Evolutionary conservation across 495 filamentous ascomycete species (phyloP), one percentile per base, ranked within the genome.

Genomic region (Niebla homalea): DNA sequence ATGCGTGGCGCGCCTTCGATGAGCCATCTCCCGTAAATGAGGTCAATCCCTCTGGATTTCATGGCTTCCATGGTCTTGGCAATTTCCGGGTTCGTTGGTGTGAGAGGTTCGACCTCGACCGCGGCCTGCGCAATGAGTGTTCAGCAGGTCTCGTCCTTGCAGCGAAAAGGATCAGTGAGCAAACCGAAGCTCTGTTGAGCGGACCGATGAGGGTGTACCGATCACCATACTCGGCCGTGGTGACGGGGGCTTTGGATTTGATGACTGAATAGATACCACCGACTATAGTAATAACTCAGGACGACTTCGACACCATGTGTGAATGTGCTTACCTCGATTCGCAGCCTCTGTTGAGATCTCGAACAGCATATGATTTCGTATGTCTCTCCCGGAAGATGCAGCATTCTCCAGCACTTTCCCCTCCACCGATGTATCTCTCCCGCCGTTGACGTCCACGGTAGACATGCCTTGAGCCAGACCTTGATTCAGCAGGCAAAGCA

Each of bases 211-310:
- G 74, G 37, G 87, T 94, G 69, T 98, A 98, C 50, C 87, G 80
- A 49, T 95, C 87, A 59, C 92, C 93, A 90, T 97, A 98, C 66
- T 98, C 92, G 16, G 88, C 88, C 0, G 92, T 94, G 23, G 92
- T 98, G 43, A 98, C 90, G 8, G 92, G 89, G 18, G 92, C 90
- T 66, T 98, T 98, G 46, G 92, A 98, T 70, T 98, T 98, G 62
- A 98, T 79, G 46, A 98, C 92, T 14, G 90, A 96, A 71, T 98
- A 98, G 69, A 98, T 98, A 54, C 92, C 92, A 61, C 92, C 92
- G 50, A 98, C 92, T 90, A 52, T 35, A 47, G 19, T 5, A 23
- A 19, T 29, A 25, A 19, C 16, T 62, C 35, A 62, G 48, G 32
- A 22, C 32, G 11, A 3, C 5, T 23, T 44, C 26, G 29, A 39